Conservation (phyloP, 441 rosid species). For the Euphorbia schlechtendalii region DNA sequence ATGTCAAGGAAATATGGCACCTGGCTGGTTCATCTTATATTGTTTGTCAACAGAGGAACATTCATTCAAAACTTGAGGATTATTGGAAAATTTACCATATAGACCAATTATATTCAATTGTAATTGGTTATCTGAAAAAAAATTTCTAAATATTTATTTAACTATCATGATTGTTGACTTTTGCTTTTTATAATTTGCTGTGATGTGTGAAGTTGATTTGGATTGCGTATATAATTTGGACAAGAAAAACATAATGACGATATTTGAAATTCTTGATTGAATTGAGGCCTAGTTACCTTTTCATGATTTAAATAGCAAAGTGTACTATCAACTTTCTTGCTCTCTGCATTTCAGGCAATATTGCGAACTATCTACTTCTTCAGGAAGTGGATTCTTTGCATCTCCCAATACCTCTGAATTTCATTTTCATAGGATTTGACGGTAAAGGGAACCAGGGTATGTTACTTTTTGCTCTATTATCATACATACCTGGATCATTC, state of each 20-base stretch:
- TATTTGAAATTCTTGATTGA: neutral
- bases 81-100: neutral
- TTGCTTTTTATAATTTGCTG: neutral
- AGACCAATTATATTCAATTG: neutral
- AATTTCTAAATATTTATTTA: neutral
- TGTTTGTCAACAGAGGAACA: neutral
- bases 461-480: neutral
- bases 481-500: neutral
- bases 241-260: neutral
- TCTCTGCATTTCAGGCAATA: conserved; percentile 46
- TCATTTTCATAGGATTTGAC: conserved; percentile 92
- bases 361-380: conserved; percentile 81
- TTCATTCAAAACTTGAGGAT: neutral
- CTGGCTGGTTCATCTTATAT: neutral
- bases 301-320: neutral
- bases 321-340: conserved; percentile 2
- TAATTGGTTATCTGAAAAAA: neutral
- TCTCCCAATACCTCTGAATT: conserved; percentile 92
- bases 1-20: neutral
- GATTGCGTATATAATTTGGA: neutral
- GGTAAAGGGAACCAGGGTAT: conserved; percentile 97
- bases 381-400: conserved; percentile 84
- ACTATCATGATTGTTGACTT: neutral
- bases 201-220: neutral
- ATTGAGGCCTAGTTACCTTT: neutral